Evolutionary conservation across 495 filamentous ascomycete genomes (phyloP).

Genomic region (Apiosordaria backusii): DNA sequence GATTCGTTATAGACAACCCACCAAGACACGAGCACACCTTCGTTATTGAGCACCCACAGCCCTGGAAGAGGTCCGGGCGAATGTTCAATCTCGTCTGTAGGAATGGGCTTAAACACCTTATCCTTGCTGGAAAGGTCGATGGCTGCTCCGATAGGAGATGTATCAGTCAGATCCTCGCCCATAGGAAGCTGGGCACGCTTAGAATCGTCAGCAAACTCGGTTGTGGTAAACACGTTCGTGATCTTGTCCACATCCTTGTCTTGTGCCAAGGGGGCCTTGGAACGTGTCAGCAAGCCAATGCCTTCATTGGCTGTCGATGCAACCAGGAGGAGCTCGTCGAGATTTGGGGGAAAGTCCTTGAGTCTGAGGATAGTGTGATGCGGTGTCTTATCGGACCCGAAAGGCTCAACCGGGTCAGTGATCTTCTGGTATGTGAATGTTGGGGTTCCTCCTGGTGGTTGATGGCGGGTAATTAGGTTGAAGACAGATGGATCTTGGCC

Average conservation of each 20-base stretch:
- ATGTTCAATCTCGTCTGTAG: slow-evolving; percentile 64
- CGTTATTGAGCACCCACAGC: slow-evolving; percentile 80
- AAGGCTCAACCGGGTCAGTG: slow-evolving; percentile 66
- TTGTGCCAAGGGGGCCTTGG: slow-evolving; percentile 59
- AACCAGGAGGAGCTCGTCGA: slow-evolving; percentile 77
- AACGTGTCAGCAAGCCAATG: slow-evolving; percentile 71
- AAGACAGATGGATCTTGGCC: slow-evolving; percentile 59
- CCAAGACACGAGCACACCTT: slow-evolving; percentile 82
- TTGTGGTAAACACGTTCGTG: slow-evolving; percentile 66
- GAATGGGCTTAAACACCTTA: slow-evolving; percentile 72
- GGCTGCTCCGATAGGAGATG: slow-evolving; percentile 73
- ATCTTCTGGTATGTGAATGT: slow-evolving; percentile 68
- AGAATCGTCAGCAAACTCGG: slow-evolving; percentile 70
- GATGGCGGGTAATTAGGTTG: slow-evolving; percentile 68
- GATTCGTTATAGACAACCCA: slow-evolving; percentile 89
- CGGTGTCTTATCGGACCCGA: slow-evolving; percentile 60
- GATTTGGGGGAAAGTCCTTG: slow-evolving; percentile 69
- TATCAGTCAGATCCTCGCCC: slow-evolving; percentile 58
- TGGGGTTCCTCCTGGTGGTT: slow-evolving; percentile 35
- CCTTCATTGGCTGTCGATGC: slow-evolving; percentile 74
- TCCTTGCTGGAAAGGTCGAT: slow-evolving; percentile 81
- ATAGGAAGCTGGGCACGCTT: slow-evolving; percentile 74
- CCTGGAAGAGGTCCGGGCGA: slow-evolving; percentile 83
- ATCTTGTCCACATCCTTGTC: slow-evolving; percentile 58
- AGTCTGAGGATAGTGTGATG: slow-evolving; percentile 74